phyloP scores from a whole-genome alignment of 2,329 filamentous ascomycete species.

The Penicillium sclerotiorum region DNA sequence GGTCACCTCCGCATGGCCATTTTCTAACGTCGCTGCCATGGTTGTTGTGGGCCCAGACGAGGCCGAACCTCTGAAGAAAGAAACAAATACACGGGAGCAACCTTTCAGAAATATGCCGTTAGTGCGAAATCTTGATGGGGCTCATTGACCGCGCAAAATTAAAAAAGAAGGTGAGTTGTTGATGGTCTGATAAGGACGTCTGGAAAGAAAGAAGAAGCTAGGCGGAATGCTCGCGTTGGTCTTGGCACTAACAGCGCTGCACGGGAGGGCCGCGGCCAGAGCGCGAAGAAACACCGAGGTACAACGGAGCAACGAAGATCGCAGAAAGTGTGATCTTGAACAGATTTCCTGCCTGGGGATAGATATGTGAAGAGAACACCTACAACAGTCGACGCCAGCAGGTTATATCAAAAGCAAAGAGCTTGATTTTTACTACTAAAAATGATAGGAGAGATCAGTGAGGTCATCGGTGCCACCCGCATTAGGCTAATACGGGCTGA shows the following conservation, averaged over 20 bases:
- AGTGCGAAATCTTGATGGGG: neutral
- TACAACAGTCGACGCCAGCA: too few relatives aligned
- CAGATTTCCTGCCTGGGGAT: neutral
- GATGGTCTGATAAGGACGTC: neutral
- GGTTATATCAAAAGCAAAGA: neutral
- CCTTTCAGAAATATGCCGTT: too few relatives aligned
- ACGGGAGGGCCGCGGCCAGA: slow-evolving; percentile 22
- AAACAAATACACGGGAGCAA: neutral
- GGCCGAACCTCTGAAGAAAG: slow-evolving; percentile 10
- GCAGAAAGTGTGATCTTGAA: neutral
- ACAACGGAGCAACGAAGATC: neutral
- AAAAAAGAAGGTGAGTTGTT: too few relatives aligned
- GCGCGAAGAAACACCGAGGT: slow-evolving; percentile 8
- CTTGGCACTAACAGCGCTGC: slow-evolving; percentile 26
- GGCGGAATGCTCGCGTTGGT: slow-evolving; percentile 27
- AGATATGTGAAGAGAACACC: neutral
- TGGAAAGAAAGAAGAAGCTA: slow-evolving; percentile 16
- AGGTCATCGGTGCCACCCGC: slow-evolving; percentile 28
- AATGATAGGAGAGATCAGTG: slow-evolving; percentile 15
- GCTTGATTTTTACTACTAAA: too few relatives aligned
- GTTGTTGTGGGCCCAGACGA: slow-evolving; percentile 13
- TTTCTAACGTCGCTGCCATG: slow-evolving; percentile 32
- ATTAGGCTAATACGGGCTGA: slow-evolving; percentile 2
- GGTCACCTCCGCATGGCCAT: slow-evolving; percentile 25
- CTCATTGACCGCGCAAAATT: neutral